Percentiles rank a stretch among this genome's conserved stretches.
phyloP scores from a whole-genome alignment of 495 filamentous ascomycete genomes.

The Penicillium bovifimosum region DNA sequence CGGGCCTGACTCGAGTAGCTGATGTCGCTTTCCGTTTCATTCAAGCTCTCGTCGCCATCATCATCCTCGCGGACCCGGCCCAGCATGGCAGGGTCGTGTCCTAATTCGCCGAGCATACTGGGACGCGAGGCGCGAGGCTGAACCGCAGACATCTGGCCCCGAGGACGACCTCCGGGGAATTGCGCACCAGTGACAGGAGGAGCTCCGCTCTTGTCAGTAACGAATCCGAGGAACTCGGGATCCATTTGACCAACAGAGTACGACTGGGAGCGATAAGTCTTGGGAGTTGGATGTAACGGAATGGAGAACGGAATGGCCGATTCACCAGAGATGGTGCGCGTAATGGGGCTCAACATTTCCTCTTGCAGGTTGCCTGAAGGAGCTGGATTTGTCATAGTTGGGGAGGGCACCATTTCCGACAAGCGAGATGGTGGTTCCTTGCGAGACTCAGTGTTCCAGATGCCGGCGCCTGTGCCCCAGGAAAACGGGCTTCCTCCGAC shows the following conservation, averaged over 20 bases:
- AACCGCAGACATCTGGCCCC: conserved; percentile 57
- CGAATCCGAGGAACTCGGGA: conserved; percentile 49
- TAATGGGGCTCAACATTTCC: conserved; percentile 50
- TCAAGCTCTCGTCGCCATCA: conserved; percentile 70
- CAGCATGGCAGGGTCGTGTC: conserved; percentile 62
- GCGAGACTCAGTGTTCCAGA: conserved; percentile 68
- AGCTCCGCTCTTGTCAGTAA: conserved; percentile 38
- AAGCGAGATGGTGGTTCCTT: conserved; percentile 71
- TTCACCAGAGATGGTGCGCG: conserved; percentile 52
- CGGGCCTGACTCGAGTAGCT: conserved; percentile 58
- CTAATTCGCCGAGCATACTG: conserved; percentile 77
- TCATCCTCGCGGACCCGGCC: conserved; percentile 79
- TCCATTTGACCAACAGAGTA: conserved; percentile 94
- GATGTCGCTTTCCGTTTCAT: conserved; percentile 56
- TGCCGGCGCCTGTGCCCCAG: conserved; percentile 69
- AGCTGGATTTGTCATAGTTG: conserved; percentile 59
- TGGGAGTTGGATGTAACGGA: conserved; percentile 83
- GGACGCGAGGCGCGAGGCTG: conserved; percentile 81
- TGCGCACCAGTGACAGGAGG: conserved; percentile 32
- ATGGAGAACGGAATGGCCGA: conserved; percentile 77
- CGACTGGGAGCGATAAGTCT: conserved; percentile 91
- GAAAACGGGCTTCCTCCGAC: conserved; percentile 54
- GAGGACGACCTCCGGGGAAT: conserved; percentile 36
- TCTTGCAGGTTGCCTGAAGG: conserved; percentile 39
- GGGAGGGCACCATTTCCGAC: conserved; percentile 70